Evolutionary conservation across 2,329 filamentous ascomycete species (phyloP).

Genomic region (Apiospora aurea): DNA sequence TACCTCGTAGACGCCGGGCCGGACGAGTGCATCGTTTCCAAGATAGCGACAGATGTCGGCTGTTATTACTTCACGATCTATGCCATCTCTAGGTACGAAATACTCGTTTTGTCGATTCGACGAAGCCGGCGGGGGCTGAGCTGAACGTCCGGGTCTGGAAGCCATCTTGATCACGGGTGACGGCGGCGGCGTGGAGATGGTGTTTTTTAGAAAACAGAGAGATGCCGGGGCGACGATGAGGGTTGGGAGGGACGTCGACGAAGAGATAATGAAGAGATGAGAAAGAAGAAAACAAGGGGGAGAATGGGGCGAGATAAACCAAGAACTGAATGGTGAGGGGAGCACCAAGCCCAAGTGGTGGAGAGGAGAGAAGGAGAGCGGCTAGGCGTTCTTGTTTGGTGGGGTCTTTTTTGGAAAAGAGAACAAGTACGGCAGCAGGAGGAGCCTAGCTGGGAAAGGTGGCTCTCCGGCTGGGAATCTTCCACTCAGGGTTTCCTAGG

Average conservation of each 20-base stretch:
- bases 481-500: slow-evolving; percentile 25
- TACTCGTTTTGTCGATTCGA: slow-evolving; percentile 74
- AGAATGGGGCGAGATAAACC: slow-evolving; percentile 35
- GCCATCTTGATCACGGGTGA: slow-evolving; percentile 39
- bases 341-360: slow-evolving; percentile 33
- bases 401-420: slow-evolving; percentile 32
- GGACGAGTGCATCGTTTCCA: slow-evolving; percentile 81
- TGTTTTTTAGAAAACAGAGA: slow-evolving; percentile 21
- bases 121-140: slow-evolving; percentile 47
- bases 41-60: slow-evolving; percentile 85
- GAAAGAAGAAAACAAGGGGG: slow-evolving; percentile 31
- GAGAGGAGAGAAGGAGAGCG: slow-evolving; percentile 39
- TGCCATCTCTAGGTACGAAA: slow-evolving; percentile 81
- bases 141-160: slow-evolving; percentile 46
- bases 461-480: slow-evolving; percentile 18
- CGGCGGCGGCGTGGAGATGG: slow-evolving; percentile 25
- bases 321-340: slow-evolving; percentile 35
- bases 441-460: slow-evolving; percentile 20
- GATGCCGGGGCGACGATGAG: slow-evolving; percentile 33
- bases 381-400: slow-evolving; percentile 32
- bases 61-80: slow-evolving; percentile 84
- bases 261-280: slow-evolving; percentile 27
- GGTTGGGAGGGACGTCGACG: slow-evolving; percentile 22
- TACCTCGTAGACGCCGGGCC: slow-evolving; percentile 78
- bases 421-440: slow-evolving; percentile 21